Conservation (phyloP, 164 flowering plant species). For the Taxillus chinensis region DNA sequence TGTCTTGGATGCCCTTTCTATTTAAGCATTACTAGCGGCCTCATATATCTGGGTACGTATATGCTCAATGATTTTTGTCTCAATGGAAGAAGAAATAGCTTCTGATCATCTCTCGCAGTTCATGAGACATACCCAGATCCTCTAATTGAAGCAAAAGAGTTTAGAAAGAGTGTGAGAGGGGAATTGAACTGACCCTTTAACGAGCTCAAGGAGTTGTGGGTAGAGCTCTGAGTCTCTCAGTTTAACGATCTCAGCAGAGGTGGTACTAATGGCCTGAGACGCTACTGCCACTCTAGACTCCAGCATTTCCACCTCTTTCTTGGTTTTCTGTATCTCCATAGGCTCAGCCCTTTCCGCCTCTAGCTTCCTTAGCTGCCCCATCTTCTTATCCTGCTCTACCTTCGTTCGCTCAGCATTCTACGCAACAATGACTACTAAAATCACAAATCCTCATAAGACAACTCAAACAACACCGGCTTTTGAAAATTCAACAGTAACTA, state of each 20-base stretch:
- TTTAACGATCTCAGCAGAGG: conserved; percentile 76
- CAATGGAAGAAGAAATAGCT: too few relatives aligned
- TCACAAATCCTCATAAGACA: too few relatives aligned
- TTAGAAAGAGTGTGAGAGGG: too few relatives aligned
- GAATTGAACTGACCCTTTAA: conserved; percentile 60
- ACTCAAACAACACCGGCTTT: too few relatives aligned
- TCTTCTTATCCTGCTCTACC: conserved; percentile 71
- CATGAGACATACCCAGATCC: too few relatives aligned
- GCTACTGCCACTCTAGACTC: conserved; percentile 78
- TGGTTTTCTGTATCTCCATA: conserved; percentile 71
- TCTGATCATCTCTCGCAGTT: too few relatives aligned
- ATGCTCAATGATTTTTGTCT: too few relatives aligned
- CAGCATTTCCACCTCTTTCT: conserved; percentile 76
- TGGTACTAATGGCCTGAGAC: conserved; percentile 77
- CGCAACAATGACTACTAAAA: neutral
- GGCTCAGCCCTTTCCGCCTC: conserved; percentile 75
- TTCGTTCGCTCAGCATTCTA: conserved; percentile 70
- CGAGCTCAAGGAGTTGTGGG: conserved; percentile 84
- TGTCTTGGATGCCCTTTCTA: too few relatives aligned
- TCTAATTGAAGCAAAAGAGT: too few relatives aligned
- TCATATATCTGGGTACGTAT: too few relatives aligned
- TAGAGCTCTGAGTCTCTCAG: conserved; percentile 76
- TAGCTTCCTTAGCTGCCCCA: conserved; percentile 52
- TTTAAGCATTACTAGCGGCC: too few relatives aligned
- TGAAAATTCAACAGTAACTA: too few relatives aligned